Conservation (phyloP, 1,139 yeast genomes). For the Kodamaea sp. region DNA sequence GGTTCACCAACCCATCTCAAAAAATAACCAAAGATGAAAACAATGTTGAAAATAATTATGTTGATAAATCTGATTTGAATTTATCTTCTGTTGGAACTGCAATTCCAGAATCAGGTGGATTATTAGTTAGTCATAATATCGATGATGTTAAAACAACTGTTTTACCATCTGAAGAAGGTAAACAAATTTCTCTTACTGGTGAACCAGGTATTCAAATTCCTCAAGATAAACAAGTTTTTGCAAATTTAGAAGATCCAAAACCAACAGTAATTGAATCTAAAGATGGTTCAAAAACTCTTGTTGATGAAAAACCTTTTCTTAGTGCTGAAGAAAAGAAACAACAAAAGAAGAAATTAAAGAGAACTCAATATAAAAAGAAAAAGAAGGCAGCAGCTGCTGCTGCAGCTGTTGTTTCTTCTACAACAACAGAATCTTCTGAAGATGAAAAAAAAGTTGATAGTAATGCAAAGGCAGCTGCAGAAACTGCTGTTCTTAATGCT, state of each 20-base stretch:
- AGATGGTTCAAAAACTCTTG: slow-evolving; percentile 13
- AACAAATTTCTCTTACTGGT: slow-evolving; percentile 46
- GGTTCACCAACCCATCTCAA: slow-evolving; percentile 52
- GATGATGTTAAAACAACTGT: slow-evolving; percentile 47
- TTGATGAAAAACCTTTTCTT: slow-evolving; percentile 19
- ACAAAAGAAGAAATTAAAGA: slow-evolving; percentile 48
- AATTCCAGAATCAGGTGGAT: slow-evolving; percentile 48
- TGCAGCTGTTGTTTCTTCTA: slow-evolving; percentile 11
- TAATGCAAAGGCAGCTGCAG: slow-evolving; percentile 18
- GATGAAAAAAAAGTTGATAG: slow-evolving; percentile 5
- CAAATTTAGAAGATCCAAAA: slow-evolving; percentile 37
- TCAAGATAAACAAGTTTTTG: slow-evolving; percentile 34
- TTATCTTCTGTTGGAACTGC: slow-evolving; percentile 8
- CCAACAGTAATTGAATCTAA: slow-evolving; percentile 37
- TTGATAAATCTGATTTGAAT: slow-evolving; percentile 40
- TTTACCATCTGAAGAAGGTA: slow-evolving; percentile 49
- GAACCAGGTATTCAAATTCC: slow-evolving; percentile 56
- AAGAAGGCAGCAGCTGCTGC: slow-evolving; percentile 27
- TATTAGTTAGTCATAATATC: slow-evolving; percentile 14
- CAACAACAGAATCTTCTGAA: slow-evolving; percentile 7
- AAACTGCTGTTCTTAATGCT: slow-evolving; percentile 18
- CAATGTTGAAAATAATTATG: slow-evolving; percentile 62
- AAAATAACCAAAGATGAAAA: slow-evolving; percentile 42
- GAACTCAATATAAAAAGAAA: slow-evolving; percentile 44
- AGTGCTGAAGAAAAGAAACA: slow-evolving; percentile 41